phyloP scores from a whole-genome alignment of 495 filamentous ascomycete species.

The Penicillium paradoxum region DNA sequence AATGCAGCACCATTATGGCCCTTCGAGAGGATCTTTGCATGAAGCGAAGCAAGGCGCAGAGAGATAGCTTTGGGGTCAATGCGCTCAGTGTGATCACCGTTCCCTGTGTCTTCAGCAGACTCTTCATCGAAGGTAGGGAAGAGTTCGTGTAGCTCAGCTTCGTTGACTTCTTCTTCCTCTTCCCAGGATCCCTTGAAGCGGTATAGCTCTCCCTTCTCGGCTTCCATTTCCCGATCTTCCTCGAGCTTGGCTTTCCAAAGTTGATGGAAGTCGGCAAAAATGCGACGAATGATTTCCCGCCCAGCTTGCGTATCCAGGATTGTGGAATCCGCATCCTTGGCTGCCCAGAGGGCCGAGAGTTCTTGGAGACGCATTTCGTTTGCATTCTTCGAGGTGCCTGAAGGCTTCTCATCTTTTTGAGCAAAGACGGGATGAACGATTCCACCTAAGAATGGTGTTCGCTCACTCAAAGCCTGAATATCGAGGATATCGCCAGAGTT shows the following conservation, averaged over 20 bases:
- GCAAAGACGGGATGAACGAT: conserved; percentile 23
- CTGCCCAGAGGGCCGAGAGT: conserved; percentile 34
- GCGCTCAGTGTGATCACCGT: conserved; percentile 19
- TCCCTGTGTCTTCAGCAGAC: conserved; percentile 27
- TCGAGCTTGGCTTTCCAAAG: conserved; percentile 72
- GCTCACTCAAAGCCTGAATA: conserved; percentile 40
- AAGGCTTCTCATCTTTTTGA: conserved; percentile 12
- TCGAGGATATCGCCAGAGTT: conserved; percentile 19
- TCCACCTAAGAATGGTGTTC: conserved; percentile 63
- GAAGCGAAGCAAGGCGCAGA: conserved; percentile 47
- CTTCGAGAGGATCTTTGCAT: conserved; percentile 45
- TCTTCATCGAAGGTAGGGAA: conserved; percentile 72
- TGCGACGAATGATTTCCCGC: conserved; percentile 33
- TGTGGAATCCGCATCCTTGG: conserved; percentile 32
- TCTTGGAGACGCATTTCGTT: conserved; percentile 44
- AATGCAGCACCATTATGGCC: conserved; percentile 26
- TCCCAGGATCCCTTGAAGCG: conserved; percentile 70
- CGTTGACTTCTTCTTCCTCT: conserved; percentile 69
- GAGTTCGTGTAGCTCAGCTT: conserved; percentile 68
- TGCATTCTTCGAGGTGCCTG: conserved; percentile 33
- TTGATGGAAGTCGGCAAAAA: conserved; percentile 66
- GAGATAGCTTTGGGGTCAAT: conserved; percentile 44
- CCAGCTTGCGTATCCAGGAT: conserved; percentile 25
- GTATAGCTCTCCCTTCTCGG: conserved; percentile 69
- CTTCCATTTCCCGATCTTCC: conserved; percentile 65